These are phyloP conservation scores for Xylaria sp. DNA, from an alignment of 2,329 filamentous ascomycete genomes.

Conservation along the genomic window DNA sequence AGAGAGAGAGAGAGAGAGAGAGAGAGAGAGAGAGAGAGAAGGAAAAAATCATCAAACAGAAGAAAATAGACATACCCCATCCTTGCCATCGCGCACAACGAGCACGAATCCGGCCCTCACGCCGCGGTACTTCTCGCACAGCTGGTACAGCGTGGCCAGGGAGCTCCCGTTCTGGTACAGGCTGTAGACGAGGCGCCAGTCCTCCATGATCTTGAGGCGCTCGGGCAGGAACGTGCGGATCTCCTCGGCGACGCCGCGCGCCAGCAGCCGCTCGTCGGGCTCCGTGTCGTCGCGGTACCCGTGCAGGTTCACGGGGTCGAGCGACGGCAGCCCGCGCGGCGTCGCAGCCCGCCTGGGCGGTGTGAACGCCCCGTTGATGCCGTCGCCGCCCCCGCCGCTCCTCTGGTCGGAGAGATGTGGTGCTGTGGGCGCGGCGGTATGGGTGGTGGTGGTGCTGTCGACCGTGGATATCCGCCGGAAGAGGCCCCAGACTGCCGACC, in stretches of 20 bases:
- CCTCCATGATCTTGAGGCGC: slow-evolving; percentile 84
- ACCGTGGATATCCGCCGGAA: slow-evolving; percentile 74
- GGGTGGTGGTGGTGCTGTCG: slow-evolving; percentile 42
- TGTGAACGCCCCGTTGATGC: slow-evolving; percentile 69
- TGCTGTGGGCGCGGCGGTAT: slow-evolving; percentile 36
- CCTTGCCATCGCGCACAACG: slow-evolving; percentile 81
- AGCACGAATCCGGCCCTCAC: slow-evolving; percentile 88
- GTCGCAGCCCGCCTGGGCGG: slow-evolving; percentile 52
- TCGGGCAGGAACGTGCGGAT: slow-evolving; percentile 90
- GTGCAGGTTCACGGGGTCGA: slow-evolving; percentile 80
- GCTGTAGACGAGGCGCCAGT: slow-evolving; percentile 89
- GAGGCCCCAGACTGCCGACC: slow-evolving; percentile 61
- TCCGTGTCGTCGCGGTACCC: slow-evolving; percentile 73
- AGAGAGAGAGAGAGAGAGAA: not conserved
- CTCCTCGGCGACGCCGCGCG: slow-evolving; percentile 83
- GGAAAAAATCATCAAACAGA: not conserved
- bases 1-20: not conserved
- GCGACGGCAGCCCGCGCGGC: slow-evolving; percentile 79
- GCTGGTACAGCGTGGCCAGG: slow-evolving; percentile 85
- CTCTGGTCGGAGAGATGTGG: not conserved
- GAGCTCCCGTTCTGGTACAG: slow-evolving; percentile 93
- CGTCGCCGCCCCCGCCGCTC: slow-evolving; percentile 51
- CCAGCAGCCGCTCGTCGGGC: slow-evolving; percentile 73
- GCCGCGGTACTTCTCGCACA: slow-evolving; percentile 73
- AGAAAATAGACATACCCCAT: slow-evolving; percentile 68